A percentile compares a stretch with the other conserved stretches of the same genome.
Evolutionary conservation across 2,329 filamentous ascomycete genomes (phyloP).

Genomic region (Thermothelomyces thermophilus): DNA sequence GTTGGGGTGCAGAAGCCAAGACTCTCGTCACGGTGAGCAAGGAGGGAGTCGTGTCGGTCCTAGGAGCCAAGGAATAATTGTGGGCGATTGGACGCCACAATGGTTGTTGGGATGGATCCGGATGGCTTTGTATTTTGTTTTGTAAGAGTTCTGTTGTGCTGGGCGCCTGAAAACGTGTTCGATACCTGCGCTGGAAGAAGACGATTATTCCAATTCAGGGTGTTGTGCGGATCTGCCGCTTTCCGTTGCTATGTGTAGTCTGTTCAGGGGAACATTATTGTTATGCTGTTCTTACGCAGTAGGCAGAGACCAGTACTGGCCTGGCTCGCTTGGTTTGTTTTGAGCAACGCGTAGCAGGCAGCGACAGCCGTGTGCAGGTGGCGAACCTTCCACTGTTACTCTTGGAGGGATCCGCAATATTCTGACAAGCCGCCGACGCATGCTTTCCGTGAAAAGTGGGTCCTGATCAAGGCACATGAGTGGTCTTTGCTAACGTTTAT

Average conservation of each 20-base stretch:
- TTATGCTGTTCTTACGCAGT: no score
- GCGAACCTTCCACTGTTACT: not conserved
- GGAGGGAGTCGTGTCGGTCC: constrained; percentile 68
- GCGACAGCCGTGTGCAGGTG: not conserved
- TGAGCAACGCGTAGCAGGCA: not conserved
- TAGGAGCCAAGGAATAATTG: constrained; percentile 46
- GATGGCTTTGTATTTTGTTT: not conserved
- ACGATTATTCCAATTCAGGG: not conserved
- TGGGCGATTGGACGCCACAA: not conserved
- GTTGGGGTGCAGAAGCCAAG: constrained; percentile 71
- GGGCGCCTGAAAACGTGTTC: constrained; percentile 9
- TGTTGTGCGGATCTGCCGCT: no score
- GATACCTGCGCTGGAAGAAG: constrained; percentile 7
- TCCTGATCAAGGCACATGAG: not conserved
- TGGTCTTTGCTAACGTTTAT: not conserved
- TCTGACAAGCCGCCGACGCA: not conserved
- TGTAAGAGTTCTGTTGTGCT: constrained; percentile 1
- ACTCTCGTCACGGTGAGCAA: constrained; percentile 67
- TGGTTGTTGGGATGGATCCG: not conserved
- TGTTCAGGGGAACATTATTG: no score
- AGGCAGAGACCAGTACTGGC: not conserved
- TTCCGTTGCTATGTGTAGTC: no score
- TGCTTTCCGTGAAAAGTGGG: not conserved
- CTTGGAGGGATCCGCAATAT: not conserved
- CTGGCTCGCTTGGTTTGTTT: not conserved